These are phyloP conservation scores for Ceriops tagal DNA, from an alignment of 345 rosid genomes.

Conservation along the genomic window DNA sequence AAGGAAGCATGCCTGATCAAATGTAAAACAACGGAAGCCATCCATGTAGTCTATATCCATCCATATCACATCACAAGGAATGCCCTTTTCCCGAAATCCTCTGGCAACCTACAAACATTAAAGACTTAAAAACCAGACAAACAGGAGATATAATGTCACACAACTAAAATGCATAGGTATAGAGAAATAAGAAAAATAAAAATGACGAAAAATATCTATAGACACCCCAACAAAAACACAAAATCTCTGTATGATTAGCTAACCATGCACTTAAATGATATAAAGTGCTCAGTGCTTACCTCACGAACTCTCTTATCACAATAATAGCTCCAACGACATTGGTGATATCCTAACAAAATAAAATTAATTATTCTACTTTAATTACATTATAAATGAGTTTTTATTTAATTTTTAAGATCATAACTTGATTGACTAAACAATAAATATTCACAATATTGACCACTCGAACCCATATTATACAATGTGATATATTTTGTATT, in stretches of 20 bases:
- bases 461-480: no score
- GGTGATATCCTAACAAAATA: conserved; percentile 93
- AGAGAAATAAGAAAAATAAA: neutral
- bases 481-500: no score
- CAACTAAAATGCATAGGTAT: neutral
- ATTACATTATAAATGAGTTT: no score
- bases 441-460: no score
- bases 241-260: neutral
- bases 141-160: neutral
- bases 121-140: conserved; percentile 15
- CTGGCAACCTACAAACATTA: conserved; percentile 48
- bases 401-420: no score
- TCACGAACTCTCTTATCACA: conserved; percentile 71
- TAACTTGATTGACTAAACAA: no score
- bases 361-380: conserved; percentile 56
- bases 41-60: conserved; percentile 99
- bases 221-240: neutral
- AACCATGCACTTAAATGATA: neutral
- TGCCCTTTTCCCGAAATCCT: conserved; percentile 73
- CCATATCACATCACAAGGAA: conserved; percentile 92
- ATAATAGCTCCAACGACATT: conserved; percentile 92
- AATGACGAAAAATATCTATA: neutral
- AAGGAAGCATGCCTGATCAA: conserved; percentile 59
- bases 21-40: conserved; percentile 92
- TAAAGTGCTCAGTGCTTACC: conserved; percentile 46